Base-by-base conservation (phyloP, 345 rosid species). In the Arabidopsis suecica region DNA sequence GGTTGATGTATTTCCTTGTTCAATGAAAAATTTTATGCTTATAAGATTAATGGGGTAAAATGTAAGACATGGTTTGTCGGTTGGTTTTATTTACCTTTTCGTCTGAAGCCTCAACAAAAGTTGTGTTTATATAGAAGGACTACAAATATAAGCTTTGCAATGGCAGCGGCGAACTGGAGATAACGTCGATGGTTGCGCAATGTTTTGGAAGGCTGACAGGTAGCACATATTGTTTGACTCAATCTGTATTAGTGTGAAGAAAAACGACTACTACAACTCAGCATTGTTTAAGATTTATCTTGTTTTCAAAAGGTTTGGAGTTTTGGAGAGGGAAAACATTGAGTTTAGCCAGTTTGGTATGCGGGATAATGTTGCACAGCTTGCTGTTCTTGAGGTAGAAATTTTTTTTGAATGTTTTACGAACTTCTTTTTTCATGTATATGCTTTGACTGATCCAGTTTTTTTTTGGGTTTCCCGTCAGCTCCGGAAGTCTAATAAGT, bases 111-210 rank as follows among this genome's bases (percentile, higher is more conserved):
- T 77, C 68, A 65, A 67, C 36, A 11, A 65, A 49, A 64, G 16
- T 42, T 56, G n/a, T 77, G 47, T 65, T 65, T 65, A n/a, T 59
- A 47, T 71, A 72, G 37, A 80, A 66, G 74, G 73, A 71, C 61
- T 76, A 73, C 48, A 74, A 61, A 68, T 55, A 47, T 58, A 68
- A 58, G 63, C 71, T 75, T 54, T 61, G 57, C 59, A 61, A 69
- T 83, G 86, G 78, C 90, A 92, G 93, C 83, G 89, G 58, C 90
- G 97, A 62, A 89, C 93, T 36, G 97, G 93, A 75, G 88, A 80
- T 81, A 57, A 74, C 79, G 85, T 76, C 64, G 97, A 92, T 74
- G 96, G 96, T 9, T 92, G 97, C 78, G 97, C 96, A 58, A 76
- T 77, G 37, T 90, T 92, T 68, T 92, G 96, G 97, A 90, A 82